These are phyloP conservation scores for Epichloe scottii DNA, from an alignment of 2,329 filamentous ascomycete species.

Conservation along the genomic window DNA sequence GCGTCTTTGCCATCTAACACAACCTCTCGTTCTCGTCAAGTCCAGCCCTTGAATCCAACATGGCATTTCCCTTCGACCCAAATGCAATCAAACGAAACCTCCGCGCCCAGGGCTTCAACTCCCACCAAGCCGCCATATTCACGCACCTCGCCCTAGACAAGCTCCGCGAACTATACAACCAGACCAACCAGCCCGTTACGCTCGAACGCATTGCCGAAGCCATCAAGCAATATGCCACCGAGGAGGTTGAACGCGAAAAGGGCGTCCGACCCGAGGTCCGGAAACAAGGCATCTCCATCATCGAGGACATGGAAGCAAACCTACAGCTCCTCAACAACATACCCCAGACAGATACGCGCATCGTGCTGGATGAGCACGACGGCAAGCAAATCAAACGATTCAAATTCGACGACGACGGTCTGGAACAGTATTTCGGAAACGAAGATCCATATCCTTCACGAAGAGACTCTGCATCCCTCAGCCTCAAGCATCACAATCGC, in stretches of 20 bases:
- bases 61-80: constrained; percentile 11
- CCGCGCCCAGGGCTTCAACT: constrained; percentile 9
- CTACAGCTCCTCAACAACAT: constrained; percentile 1
- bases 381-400: constrained; percentile 14
- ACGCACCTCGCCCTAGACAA: constrained; percentile 11
- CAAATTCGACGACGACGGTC: constrained; percentile 16
- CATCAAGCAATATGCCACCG: constrained; percentile 11
- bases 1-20: not conserved
- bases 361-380: constrained; percentile 6
- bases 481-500: constrained; percentile 15
- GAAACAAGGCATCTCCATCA: constrained; percentile 5
- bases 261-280: not conserved
- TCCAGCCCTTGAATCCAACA: not conserved
- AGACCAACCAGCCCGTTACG: constrained; percentile 7
- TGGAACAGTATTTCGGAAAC: constrained; percentile 17
- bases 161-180: constrained; percentile 8
- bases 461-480: not conserved
- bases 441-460: constrained; percentile 16
- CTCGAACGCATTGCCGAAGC: constrained; percentile 10
- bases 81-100: constrained; percentile 10
- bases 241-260: constrained; percentile 9
- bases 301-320: constrained; percentile 8
- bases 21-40: too few species aligned
- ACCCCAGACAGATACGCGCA: not conserved
- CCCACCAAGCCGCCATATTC: constrained; percentile 11